Conservation (phyloP, 2,329 filamentous ascomycete genomes). For the Pseudocercospora fijiensis region DNA sequence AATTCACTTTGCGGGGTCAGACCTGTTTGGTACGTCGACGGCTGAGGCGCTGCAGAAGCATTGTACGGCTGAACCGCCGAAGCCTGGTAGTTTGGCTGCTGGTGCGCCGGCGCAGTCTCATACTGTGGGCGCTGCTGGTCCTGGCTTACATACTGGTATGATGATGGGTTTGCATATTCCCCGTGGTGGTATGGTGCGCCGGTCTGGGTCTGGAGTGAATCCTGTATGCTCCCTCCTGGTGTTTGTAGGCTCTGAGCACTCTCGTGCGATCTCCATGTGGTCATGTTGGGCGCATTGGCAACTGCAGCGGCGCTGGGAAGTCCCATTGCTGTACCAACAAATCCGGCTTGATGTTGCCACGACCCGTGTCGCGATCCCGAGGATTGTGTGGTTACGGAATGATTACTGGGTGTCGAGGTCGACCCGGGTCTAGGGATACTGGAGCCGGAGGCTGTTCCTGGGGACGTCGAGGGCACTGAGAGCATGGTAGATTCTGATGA, state of each 20-base stretch:
- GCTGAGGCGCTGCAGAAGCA: constrained; percentile 11
- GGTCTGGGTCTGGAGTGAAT: constrained; percentile 19
- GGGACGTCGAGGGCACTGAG: constrained; percentile 29
- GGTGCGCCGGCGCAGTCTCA: constrained; percentile 26
- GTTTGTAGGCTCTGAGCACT: constrained; percentile 20
- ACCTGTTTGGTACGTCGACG: constrained; percentile 24
- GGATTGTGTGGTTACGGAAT: constrained; percentile 30
- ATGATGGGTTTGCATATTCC: constrained; percentile 24
- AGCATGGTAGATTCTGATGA: constrained; percentile 25
- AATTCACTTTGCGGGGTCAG: constrained; percentile 28
- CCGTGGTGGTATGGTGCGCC: constrained; percentile 20
- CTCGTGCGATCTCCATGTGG: constrained; percentile 36
- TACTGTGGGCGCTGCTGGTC: constrained; percentile 30
- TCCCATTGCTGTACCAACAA: constrained; percentile 23
- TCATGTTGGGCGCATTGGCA: constrained; percentile 23
- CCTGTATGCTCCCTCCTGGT: constrained; percentile 18
- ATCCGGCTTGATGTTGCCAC: constrained; percentile 31
- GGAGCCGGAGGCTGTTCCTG: constrained; percentile 26
- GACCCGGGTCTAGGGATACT: constrained; percentile 31
- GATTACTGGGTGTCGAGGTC: constrained; percentile 30
- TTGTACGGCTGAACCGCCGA: constrained; percentile 11
- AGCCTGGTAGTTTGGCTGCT: constrained; percentile 23
- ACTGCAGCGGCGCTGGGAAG: constrained; percentile 22
- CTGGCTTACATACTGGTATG: constrained; percentile 29
- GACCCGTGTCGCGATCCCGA: constrained; percentile 31